phyloP scores from a whole-genome alignment of 2,329 filamentous ascomycete species.

The Fusarium anthophilum region DNA sequence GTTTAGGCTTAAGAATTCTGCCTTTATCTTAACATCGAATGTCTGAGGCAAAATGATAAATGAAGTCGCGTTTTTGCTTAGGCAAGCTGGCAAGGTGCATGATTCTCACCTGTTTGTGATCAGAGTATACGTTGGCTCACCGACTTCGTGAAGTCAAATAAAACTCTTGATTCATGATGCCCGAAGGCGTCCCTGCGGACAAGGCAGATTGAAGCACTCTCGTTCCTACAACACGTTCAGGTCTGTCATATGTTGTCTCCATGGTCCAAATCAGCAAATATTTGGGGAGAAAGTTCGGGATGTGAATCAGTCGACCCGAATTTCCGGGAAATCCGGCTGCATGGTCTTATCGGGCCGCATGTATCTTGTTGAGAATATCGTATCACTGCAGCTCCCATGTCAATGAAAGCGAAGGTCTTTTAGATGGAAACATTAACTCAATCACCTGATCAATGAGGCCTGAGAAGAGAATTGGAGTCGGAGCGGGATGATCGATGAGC shows the following conservation, averaged over 20 bases:
- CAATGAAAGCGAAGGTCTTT: not conserved
- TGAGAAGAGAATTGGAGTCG: not conserved
- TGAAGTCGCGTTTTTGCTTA: rapidly evolving
- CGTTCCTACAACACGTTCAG: rapidly evolving
- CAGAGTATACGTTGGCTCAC: not conserved
- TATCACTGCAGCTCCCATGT: not conserved
- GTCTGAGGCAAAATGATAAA: not conserved
- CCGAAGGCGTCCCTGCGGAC: too few relatives aligned
- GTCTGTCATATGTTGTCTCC: not conserved
- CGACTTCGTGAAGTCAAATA: too few relatives aligned
- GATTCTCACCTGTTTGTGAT: not conserved
- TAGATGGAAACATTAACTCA: not conserved
- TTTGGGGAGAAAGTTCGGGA: not conserved
- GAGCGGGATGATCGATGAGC: not conserved
- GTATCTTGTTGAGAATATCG: not conserved
- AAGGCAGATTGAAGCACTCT: rapidly evolving
- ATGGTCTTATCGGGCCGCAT: not conserved
- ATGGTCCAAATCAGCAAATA: not conserved
- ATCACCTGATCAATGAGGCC: not conserved
- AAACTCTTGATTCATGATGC: not conserved
- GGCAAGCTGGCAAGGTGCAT: rapidly evolving
- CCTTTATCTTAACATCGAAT: not conserved
- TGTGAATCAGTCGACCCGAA: not conserved
- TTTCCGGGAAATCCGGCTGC: not conserved
- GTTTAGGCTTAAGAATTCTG: not conserved